Base-by-base conservation (phyloP, 257 asterid genomes). In the Solanum virginianum region DNA sequence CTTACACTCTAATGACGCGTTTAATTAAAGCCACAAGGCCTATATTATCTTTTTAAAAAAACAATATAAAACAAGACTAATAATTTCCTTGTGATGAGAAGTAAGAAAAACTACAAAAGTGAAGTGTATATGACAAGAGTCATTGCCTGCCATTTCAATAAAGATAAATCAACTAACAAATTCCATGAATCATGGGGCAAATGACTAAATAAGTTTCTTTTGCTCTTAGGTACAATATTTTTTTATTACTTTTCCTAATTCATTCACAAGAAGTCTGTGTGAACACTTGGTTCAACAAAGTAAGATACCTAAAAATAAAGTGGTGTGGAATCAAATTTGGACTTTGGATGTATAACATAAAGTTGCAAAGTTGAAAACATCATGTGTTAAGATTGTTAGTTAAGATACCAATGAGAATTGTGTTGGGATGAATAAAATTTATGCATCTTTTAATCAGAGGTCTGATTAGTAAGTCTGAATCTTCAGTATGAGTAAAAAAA, bases 101-200 rank as follows among this genome's bases (percentile, higher is more conserved):
- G 53, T 6, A 81, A 81, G 55, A 68, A 47, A 41, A 66, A 14
- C 26, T 24, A 14, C 15, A 60, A 60, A 22, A 80, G 51, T 11
- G 45, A 75, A 75, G 16, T 26, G 16, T 26, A 3, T 1, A 14
- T 72, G 81, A 86, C 72, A 39, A 53, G 80, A 41, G 84, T 77
- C 86, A 74, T 83, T 75, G 86, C 86, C 88, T 83, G 86, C 88
- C 88, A 86, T 77, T 83, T 63, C 12, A 16, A 83, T 1, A 63
- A 77, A 51, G 82, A 22, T 72, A 83, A 86, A 83, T 85, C 69
- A 49, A 53, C 51, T 32, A 70, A 60, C 55, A 29, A 77, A 41
- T 80, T 83, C 86, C 84, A 86, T 77, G 86, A 66, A 83, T 75
- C 62, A 39, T 59, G 84, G 84, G 69, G 10, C 0, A 55, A 80